A percentile compares a stretch with the other conserved stretches of the same genome.
phyloP scores from a whole-genome alignment of 1,284 basidiomycete species.

The Rugosomyces carneus region DNA sequence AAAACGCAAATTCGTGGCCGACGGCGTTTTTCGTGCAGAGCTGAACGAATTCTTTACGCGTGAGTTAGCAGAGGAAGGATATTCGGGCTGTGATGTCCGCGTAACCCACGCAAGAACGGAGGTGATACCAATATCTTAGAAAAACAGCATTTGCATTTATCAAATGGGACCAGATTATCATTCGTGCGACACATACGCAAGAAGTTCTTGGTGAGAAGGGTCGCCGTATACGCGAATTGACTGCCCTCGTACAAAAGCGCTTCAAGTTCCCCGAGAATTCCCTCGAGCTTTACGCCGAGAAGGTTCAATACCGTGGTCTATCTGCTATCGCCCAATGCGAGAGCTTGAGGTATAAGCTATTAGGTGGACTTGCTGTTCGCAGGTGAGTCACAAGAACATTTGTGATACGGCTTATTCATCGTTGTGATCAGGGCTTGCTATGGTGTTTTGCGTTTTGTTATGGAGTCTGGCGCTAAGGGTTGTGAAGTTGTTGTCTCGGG shows the following conservation, averaged over 20 bases:
- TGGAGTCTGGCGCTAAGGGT: constrained; percentile 99
- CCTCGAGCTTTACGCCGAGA: constrained; percentile 99
- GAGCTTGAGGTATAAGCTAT: constrained; percentile 97
- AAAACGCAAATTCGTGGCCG: constrained; percentile 97
- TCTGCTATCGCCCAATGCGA: constrained; percentile 99
- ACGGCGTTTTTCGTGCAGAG: constrained; percentile 98
- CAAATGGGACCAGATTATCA: constrained; percentile 76
- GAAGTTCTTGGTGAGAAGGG: constrained; percentile 99
- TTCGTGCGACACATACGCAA: constrained; percentile 99
- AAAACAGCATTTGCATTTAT: constrained; percentile 6
- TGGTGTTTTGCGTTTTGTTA: constrained; percentile 99
- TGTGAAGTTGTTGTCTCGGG: constrained; percentile 99
- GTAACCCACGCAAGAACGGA: constrained; percentile 99
- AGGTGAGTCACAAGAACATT: constrained; percentile 47
- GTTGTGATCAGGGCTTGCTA: constrained; percentile 80
- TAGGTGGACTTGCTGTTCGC: constrained; percentile 98
- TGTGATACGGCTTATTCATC: neutral
- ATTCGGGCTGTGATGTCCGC: constrained; percentile 99
- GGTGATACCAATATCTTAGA: constrained; percentile 32
- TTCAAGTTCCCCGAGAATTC: constrained; percentile 99
- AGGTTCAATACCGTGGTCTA: constrained; percentile 98
- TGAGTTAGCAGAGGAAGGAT: constrained; percentile 98
- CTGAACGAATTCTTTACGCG: constrained; percentile 98
- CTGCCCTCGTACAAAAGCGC: constrained; percentile 96
- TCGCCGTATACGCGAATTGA: constrained; percentile 98